Conservation (phyloP, 352 stramenopile genomes). For the Phytophthora fragariae region DNA sequence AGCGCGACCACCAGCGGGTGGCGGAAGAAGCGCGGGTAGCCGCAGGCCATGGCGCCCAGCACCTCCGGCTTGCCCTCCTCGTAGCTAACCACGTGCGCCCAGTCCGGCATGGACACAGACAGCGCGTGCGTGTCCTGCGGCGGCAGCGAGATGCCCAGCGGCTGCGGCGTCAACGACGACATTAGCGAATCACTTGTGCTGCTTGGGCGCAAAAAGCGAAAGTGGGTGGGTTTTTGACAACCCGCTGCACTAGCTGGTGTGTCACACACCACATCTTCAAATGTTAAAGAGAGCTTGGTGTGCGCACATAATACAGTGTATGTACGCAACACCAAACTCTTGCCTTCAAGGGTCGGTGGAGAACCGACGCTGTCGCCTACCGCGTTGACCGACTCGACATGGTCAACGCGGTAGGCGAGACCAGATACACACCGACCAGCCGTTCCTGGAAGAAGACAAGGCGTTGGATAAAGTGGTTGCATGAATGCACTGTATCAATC, state of each 20-base stretch:
- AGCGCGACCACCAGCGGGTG: conserved; percentile 88
- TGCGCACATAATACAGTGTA: no score
- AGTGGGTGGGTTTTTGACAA: background rate
- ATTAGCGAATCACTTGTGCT: background rate
- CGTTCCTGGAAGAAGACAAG: conserved; percentile 35
- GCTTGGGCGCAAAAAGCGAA: conserved; percentile 8
- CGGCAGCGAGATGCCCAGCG: conserved; percentile 80
- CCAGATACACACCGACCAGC: conserved; percentile 50
- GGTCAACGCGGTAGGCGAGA: conserved; percentile 38
- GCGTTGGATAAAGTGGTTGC: conserved; percentile 7
- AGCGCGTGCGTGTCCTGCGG: conserved; percentile 74
- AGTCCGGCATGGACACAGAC: conserved; percentile 86
- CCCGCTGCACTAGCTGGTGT: no score
- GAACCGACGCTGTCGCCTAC: no score
- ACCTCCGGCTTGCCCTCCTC: conserved; percentile 84
- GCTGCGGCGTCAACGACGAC: conserved; percentile 36
- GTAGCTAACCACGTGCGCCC: conserved; percentile 91
- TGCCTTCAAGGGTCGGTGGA: no score
- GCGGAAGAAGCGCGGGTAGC: conserved; percentile 95
- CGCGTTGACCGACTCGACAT: conserved; percentile 32
- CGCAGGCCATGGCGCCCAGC: conserved; percentile 78
- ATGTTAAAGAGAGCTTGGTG: no score
- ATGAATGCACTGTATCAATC: background rate
- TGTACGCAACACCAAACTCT: no score
- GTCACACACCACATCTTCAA: no score